phyloP scores from a whole-genome alignment of 148 eudicot species.

The Beta vulgaris region DNA sequence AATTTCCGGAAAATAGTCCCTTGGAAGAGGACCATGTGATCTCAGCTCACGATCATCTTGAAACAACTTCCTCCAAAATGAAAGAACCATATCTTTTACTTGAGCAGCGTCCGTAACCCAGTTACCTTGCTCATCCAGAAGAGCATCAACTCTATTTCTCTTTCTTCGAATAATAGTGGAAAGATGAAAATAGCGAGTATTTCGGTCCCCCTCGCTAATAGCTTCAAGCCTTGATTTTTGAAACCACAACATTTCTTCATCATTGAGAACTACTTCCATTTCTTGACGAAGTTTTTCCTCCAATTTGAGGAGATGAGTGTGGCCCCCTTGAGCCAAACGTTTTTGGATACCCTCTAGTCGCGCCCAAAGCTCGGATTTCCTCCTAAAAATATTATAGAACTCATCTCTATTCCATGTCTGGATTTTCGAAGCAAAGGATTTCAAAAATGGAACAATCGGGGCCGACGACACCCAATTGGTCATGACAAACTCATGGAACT shows the following conservation, averaged over 20 bases:
- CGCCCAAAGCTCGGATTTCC: not conserved
- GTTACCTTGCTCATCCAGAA: not conserved
- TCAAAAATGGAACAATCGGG: not conserved
- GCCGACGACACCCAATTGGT: not conserved
- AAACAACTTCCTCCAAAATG: not conserved
- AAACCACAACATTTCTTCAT: conserved; percentile 4
- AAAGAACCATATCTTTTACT: not conserved
- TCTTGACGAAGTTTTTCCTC: not conserved
- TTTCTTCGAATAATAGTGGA: not conserved
- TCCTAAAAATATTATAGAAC: too few species aligned
- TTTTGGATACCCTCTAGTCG: not conserved
- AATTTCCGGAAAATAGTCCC: too few species aligned
- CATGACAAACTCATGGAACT: not conserved
- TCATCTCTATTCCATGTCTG: not conserved
- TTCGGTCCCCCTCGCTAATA: conserved; percentile 4
- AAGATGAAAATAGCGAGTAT: not conserved
- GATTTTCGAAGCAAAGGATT: not conserved
- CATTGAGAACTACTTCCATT: too few species aligned
- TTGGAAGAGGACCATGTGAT: too few species aligned
- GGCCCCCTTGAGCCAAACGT: not conserved
- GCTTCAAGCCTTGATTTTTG: not conserved
- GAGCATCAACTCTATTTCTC: not conserved
- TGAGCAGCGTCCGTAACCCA: not conserved
- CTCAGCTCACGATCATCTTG: too few species aligned
- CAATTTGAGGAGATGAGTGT: not conserved